These are phyloP conservation scores for Geotrichum histeridarum DNA, from an alignment of 1,139 yeast species.

Conservation along the genomic window DNA sequence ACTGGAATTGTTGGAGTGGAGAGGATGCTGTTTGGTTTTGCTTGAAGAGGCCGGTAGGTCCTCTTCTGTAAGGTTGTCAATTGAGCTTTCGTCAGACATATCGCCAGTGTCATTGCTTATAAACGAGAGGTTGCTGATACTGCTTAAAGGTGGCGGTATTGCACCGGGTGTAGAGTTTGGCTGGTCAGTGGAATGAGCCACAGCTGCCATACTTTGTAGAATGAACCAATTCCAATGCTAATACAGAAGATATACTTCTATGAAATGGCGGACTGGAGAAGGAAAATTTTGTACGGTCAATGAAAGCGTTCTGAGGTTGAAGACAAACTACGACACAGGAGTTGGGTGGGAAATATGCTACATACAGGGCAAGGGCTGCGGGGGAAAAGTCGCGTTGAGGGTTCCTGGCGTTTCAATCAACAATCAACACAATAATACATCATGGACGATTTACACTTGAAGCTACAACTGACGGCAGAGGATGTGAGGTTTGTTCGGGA, in stretches of 20 bases:
- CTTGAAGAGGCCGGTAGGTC: not conserved
- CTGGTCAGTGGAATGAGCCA: too few species aligned
- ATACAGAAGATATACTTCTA: too few species aligned
- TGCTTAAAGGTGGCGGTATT: too few species aligned
- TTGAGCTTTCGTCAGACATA: not conserved
- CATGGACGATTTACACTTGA: conserved; percentile 18
- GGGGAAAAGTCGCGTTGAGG: not conserved
- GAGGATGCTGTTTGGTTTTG: conserved; percentile 8
- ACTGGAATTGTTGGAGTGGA: conserved; percentile 11
- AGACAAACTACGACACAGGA: too few species aligned
- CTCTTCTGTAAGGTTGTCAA: not conserved
- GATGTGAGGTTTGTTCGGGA: conserved; percentile 49
- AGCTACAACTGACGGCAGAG: conserved; percentile 29
- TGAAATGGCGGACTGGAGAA: too few species aligned
- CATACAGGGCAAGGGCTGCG: not conserved
- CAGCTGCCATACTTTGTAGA: too few species aligned
- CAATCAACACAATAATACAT: not conserved
- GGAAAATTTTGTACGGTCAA: too few species aligned
- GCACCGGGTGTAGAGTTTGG: too few species aligned
- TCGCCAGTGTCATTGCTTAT: not conserved
- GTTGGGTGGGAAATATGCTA: not conserved
- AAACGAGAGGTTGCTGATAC: too few species aligned
- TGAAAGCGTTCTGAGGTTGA: too few species aligned
- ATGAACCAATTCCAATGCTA: too few species aligned
- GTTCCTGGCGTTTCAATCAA: not conserved